A percentile compares a stretch with the other conserved stretches of the same genome.
Conservation (phyloP, 139 green algal species). For the Dunaliella primolecta region DNA sequence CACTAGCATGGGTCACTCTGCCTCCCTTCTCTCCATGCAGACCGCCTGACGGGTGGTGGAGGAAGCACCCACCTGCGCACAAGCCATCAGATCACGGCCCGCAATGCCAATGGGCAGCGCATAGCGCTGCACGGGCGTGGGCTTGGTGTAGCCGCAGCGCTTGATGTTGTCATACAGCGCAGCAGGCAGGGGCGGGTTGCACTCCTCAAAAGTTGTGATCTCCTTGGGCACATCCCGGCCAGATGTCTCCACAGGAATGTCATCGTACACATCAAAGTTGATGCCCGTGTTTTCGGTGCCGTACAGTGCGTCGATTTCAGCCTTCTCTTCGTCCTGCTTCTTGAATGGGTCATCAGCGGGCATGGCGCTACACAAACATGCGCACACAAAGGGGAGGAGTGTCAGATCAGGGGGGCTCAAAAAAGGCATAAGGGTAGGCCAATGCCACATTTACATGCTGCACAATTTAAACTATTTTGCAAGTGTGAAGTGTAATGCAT, state of each 20-base stretch:
- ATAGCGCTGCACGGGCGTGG: conserved; percentile 96
- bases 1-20: too few species aligned
- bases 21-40: too few species aligned
- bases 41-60: too few species aligned
- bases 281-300: conserved; percentile 92
- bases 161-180: conserved; percentile 84
- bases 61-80: conserved; percentile 70
- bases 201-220: conserved; percentile 84
- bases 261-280: conserved; percentile 97
- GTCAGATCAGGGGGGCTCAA: too few species aligned
- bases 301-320: conserved; percentile 52
- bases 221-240: conserved; percentile 78
- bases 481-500: background rate
- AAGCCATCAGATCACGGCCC: conserved; percentile 95
- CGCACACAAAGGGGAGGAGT: background rate
- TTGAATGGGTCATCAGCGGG: conserved; percentile 47
- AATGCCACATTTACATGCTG: too few species aligned
- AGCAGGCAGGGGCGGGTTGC: conserved; percentile 71
- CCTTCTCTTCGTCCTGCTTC: conserved; percentile 51
- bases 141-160: conserved; percentile 96
- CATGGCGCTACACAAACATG: background rate
- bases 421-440: too few species aligned
- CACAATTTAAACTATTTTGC: too few species aligned
- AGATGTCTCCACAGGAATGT: conserved; percentile 94
- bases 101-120: conserved; percentile 93